Conservation (phyloP, 108 stramenopile species). For the Nitzschia inconspicua region DNA sequence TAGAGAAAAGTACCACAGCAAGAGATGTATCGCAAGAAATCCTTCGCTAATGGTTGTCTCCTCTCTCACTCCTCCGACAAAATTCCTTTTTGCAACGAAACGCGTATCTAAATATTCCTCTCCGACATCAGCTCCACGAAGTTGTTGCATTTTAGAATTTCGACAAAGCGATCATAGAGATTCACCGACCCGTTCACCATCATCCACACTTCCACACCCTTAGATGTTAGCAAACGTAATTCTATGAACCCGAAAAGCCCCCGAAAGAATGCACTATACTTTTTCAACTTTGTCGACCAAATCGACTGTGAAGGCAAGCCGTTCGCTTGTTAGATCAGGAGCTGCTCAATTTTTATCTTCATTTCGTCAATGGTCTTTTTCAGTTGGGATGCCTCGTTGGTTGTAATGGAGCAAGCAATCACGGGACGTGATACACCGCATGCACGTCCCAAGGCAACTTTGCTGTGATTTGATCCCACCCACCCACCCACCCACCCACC, state of each 20-base stretch:
- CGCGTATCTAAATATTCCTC: no score
- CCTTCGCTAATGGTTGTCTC: slow-evolving; percentile 40
- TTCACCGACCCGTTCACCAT: slow-evolving; percentile 61
- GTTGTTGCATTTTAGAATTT: background rate
- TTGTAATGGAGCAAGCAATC: slow-evolving; percentile 94
- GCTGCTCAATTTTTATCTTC: slow-evolving; percentile 98
- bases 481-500: no score
- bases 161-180: slow-evolving; percentile 62
- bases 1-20: background rate
- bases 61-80: slow-evolving; percentile 56
- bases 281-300: background rate
- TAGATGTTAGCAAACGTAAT: slow-evolving; percentile 22
- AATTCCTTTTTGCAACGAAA: background rate
- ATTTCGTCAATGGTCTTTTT: slow-evolving; percentile 94
- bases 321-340: slow-evolving; percentile 87
- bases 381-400: slow-evolving; percentile 98
- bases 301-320: background rate
- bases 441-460: slow-evolving; percentile 97
- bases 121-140: background rate
- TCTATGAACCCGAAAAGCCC: slow-evolving; percentile 47
- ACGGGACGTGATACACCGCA: slow-evolving; percentile 99
- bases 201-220: background rate
- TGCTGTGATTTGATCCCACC: slow-evolving; percentile 73
- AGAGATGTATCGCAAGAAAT: background rate
- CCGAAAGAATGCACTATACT: slow-evolving; percentile 38